A percentile compares a stretch with the other conserved stretches of the same genome.
phyloP scores from a whole-genome alignment of 495 filamentous ascomycete species.

The Daldinia childiae region DNA sequence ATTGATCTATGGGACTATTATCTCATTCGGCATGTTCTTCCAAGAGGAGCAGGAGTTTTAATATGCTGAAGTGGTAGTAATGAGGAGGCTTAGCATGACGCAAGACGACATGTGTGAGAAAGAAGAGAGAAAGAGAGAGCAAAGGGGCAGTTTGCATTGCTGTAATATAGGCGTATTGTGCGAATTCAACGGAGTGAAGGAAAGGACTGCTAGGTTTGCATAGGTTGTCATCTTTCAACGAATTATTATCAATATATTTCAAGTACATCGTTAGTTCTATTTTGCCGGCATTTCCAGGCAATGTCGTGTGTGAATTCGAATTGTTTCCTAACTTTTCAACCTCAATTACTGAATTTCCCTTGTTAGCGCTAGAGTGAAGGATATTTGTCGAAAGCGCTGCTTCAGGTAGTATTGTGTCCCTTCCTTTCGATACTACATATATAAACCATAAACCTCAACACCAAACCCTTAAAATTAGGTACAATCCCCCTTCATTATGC shows the following conservation, averaged over 20 bases:
- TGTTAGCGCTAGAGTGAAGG: not conserved
- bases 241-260: constrained; percentile 20
- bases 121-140: not conserved
- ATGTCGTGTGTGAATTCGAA: not conserved
- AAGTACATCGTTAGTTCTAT: constrained; percentile 7
- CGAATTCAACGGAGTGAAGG: constrained; percentile 29
- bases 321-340: not conserved
- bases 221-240: constrained; percentile 35
- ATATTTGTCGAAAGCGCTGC: no score
- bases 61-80: not conserved
- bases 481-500: constrained; percentile 11
- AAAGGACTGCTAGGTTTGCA: constrained; percentile 30
- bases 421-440: not conserved
- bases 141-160: constrained; percentile 14
- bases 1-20: constrained; percentile 97
- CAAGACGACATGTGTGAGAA: not conserved
- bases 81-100: not conserved
- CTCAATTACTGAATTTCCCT: not conserved
- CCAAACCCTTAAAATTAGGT: not conserved
- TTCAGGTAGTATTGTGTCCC: no score
- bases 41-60: constrained; percentile 90
- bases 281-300: not conserved
- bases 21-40: constrained; percentile 98
- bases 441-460: constrained; percentile 16
- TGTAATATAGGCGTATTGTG: constrained; percentile 37